Evolutionary conservation across 352 stramenopile genomes (phyloP), one percentile per base, ranked within the genome.

Genomic region (Thraustotheca clavata): DNA sequence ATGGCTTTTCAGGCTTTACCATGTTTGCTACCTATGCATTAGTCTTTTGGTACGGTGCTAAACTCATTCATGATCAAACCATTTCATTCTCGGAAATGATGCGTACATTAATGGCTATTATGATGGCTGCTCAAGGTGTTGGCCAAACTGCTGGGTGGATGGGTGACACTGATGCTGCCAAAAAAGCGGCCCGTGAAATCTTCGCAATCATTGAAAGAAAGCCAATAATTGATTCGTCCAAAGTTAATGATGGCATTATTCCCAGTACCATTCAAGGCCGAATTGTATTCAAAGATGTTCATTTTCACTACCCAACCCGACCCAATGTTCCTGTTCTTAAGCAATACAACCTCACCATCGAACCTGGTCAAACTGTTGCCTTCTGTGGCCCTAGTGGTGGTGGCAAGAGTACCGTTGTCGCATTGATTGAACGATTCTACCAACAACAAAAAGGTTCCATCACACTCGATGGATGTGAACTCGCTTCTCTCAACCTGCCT

Each of bases 271-370:
- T 81, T 0, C 65, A 74, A 18, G 76, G 76, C 2, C 36, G 62
- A 0, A 52, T 95, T 5, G 61, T 77, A 7, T 87, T 86, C 36
- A 60, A 76, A 11, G 69, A 85, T 55, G 68, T 95, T 50, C 67
- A 75, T 34, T 96, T 96, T 68, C 69, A 74, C n/a, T 95, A 96
- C 68, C 87, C 86, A 14, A 85, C 65, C n/a, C 79, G 86, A 5
- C 77, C 79, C 0, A 48, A 61, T 16, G 59, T 59, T 4, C 29
- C 40, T 7, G 36, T 72, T 6, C 46, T 72, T n/a, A 48, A 49
- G 18, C 39, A 72, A 14, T 72, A 72, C 60, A 50, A 67, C 20
- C 12, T 72, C 12, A 67, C 36, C 9, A 72, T 86, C 43, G 69
- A 79, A 46, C 40, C 68, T 24, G 74, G 74, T 20, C 61, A 79